Evolutionary conservation across 768 basidiomycete species (phyloP).

Genomic region (Leucocoprinus sp.): DNA sequence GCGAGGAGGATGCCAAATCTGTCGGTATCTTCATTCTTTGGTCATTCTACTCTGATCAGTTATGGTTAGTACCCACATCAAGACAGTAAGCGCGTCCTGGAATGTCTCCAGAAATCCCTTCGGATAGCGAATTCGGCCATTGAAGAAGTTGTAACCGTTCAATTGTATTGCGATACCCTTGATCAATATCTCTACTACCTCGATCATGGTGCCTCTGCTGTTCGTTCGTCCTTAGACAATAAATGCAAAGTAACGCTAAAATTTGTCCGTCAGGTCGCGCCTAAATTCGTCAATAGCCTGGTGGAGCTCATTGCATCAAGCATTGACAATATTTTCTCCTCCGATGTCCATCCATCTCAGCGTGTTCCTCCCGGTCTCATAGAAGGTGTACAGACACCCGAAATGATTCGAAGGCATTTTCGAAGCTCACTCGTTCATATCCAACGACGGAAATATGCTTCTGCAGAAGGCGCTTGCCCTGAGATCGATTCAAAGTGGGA

Average conservation of each 20-base stretch:
- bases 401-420: slow-evolving; percentile 93
- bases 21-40: slow-evolving; percentile 30
- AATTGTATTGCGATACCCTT: slow-evolving; percentile 92
- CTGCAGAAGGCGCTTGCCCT: slow-evolving; percentile 26
- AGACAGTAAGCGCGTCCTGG: slow-evolving; percentile 95
- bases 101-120: slow-evolving; percentile 94
- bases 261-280: slow-evolving; percentile 61
- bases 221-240: slow-evolving; percentile 33
- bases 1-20: slow-evolving; percentile 37
- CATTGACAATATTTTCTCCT: slow-evolving; percentile 84
- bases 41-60: slow-evolving; percentile 5
- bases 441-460: slow-evolving; percentile 58
- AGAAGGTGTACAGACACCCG: slow-evolving; percentile 87
- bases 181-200: slow-evolving; percentile 96
- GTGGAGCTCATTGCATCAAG: slow-evolving; percentile 93
- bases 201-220: slow-evolving; percentile 86
- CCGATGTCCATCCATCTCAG: slow-evolving; percentile 82
- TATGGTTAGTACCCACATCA: slow-evolving; percentile 65
- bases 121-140: slow-evolving; percentile 95
- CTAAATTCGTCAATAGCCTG: slow-evolving; percentile 94
- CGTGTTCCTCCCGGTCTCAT: slow-evolving; percentile 84
- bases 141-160: slow-evolving; percentile 94
- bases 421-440: slow-evolving; percentile 84
- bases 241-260: not conserved
- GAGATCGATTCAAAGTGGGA: slow-evolving; percentile 60